These are phyloP conservation scores for Fusarium chaquense DNA, from an alignment of 2,329 filamentous ascomycete genomes.

Conservation along the genomic window DNA sequence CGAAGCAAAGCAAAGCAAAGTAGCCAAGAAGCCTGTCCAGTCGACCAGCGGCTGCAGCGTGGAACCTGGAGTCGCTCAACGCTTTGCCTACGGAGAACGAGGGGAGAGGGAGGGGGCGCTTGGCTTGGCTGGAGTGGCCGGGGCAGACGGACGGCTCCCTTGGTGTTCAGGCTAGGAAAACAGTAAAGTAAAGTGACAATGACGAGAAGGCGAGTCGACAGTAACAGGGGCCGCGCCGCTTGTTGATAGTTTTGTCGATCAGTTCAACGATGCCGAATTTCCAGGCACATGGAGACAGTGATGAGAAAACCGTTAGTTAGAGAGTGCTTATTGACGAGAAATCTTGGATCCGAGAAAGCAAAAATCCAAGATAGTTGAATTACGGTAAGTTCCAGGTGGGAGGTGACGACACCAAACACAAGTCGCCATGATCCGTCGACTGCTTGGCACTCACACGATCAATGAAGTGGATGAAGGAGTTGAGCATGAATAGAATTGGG, in stretches of 20 bases:
- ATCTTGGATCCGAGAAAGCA: slow-evolving; percentile 20
- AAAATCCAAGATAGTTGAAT: slow-evolving; percentile 34
- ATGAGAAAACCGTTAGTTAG: slow-evolving; percentile 34
- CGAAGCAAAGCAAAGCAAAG: slow-evolving; percentile 16
- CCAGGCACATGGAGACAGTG: slow-evolving; percentile 3
- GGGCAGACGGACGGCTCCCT: slow-evolving; percentile 15
- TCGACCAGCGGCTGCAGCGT: slow-evolving; percentile 24
- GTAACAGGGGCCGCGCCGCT: slow-evolving; percentile 19
- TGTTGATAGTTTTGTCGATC: slow-evolving; percentile 21
- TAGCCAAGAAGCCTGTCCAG: slow-evolving; percentile 29
- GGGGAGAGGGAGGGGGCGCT: slow-evolving; percentile 29
- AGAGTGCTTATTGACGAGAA: slow-evolving; percentile 10
- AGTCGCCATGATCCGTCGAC: background rate
- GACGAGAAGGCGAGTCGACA: slow-evolving; percentile 30
- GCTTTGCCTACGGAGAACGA: slow-evolving; percentile 44
- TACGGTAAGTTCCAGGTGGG: slow-evolving; percentile 23
- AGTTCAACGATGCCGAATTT: slow-evolving; percentile 13
- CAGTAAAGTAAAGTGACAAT: slow-evolving; percentile 27
- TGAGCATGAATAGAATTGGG: background rate
- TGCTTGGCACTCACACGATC: slow-evolving; percentile 14
- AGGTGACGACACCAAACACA: slow-evolving; percentile 28
- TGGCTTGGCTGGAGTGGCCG: slow-evolving; percentile 16
- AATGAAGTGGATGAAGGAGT: background rate
- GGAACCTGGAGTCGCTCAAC: slow-evolving; percentile 36
- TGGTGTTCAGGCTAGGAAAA: slow-evolving; percentile 11